Base-by-base conservation (phyloP, 805 yeast species). In the Kluyveromyces siamensis region DNA sequence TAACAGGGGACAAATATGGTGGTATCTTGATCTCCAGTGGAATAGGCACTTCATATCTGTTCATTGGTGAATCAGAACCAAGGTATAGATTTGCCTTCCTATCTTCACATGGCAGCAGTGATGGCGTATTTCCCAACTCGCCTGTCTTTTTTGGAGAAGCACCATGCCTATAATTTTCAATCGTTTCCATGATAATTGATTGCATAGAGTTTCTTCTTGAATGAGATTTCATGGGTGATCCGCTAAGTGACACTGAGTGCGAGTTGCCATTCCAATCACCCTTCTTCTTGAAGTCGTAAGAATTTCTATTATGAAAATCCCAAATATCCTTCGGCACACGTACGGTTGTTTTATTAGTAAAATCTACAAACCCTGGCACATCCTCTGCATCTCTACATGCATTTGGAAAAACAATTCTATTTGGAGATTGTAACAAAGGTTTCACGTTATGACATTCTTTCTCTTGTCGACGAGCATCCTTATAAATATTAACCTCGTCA, bases 21-120 rank as follows among this genome's bases (percentile, higher is more conserved):
- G 75, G 75, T 8, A 70, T 50, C 2, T 56, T 50, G 7, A 66
- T 58, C 47, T 70, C 70, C 13, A 68, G 56, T 8, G 75, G 75
- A 1, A 71, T 60, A 1, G 75, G 68, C 1, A 70, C 56, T 13
- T 55, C 50, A 37, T 59, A 59, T 16, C 51, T 51, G 50, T 69
- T 71, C 38, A 70, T 49, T 8, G 71, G 67, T 0, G 73, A 66
- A 37, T 65, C 62, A 2, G 72, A 61, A 8, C 69, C 58, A 17
- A 71, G 48, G 45, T 65, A 69, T 13, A 71, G 54, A 41, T 59
- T 51, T 16, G 39, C 10, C 8, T 17, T 17, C n/a, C 50, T 52
- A 36, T 45, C 37, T 14, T 46, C 51, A 9, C 48, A 35, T 3
- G 56, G 46, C 11, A 44, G 56, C 17, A 59, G 41, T 7, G 37